Evolutionary conservation across 768 basidiomycete species (phyloP), one percentile per base, ranked within the genome.

Genomic region (Lactarius sanguifluus): DNA sequence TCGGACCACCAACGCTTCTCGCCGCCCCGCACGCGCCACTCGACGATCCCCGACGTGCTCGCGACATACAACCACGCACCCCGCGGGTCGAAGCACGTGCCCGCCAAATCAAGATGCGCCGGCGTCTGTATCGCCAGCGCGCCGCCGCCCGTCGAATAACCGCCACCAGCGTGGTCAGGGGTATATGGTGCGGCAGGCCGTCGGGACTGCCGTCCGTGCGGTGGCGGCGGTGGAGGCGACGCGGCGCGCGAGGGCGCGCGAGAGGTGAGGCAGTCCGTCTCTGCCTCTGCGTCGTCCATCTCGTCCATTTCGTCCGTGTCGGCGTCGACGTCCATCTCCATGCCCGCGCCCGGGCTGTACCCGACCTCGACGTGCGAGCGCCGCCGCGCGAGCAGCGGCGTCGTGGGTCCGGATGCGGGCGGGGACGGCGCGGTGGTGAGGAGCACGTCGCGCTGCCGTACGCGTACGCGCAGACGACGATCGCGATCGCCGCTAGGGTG

Each of bases 1-100:
- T 79, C 82, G 54, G 80, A 77, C 86, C 87, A 91, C 89, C 89
- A 92, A 59, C 83, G 79, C 79, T 88, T 90, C 69, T 88, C 87
- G 16, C 86, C 84, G 5, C 88, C 89, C 25, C 83, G 80, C 61
- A 95, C 80, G 54, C 82, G 80, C 90, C 91, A 95, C 74, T 94
- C 92, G 8, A 86, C 88, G 30, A 95, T 79, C 43, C 86, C 86
- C 65, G 79, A 75, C 65, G 83, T 82, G 62, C 85, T 84, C 25
- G 86, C 91, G 16, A 86, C 87, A 72, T 92, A 92, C 36, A 92
- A 72, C 73, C 80, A 84, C 67, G 82, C 80, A 2, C 91, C 91
- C 6, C 76, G 76, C 20, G 89, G 89, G 74, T 91, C 90, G 69
- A 91, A 92, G 67, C 86, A 90, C 45, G 83, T 79, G 15, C 91